Evolutionary conservation across 202 grass and related monocot species (phyloP).

Genomic region (Cymbopogon flexuosus): DNA sequence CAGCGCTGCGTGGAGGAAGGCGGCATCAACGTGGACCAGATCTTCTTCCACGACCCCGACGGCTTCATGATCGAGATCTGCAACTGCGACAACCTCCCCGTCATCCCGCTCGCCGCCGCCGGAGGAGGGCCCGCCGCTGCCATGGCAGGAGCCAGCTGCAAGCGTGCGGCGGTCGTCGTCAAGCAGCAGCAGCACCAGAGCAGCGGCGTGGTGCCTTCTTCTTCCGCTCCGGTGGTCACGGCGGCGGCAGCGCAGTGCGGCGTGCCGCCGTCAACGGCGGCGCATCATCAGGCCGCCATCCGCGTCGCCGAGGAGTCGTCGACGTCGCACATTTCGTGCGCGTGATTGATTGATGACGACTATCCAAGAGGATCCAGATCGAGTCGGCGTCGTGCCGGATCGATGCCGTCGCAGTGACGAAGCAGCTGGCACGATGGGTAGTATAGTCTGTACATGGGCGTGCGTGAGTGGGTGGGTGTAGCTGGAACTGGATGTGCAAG

Average conservation of each 20-base stretch:
- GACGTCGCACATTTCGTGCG: constrained; percentile 44
- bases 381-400: neutral
- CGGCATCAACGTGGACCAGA: constrained; percentile 75
- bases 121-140: neutral
- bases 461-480: neutral
- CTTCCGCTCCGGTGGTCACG: neutral
- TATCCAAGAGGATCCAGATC: neutral
- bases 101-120: constrained; percentile 52
- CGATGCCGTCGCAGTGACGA: neutral
- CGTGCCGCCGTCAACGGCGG: neutral
- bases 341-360: constrained; percentile 8
- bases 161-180: neutral
- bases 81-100: constrained; percentile 87
- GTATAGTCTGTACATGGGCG: neutral
- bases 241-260: neutral
- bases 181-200: constrained; percentile 29
- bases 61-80: constrained; percentile 97
- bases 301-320: constrained; percentile 39
- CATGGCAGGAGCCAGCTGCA: too few relatives aligned
- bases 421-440: too few relatives aligned
- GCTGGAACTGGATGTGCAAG: neutral
- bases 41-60: constrained; percentile 95
- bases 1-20: constrained; percentile 62
- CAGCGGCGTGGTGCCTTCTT: neutral
- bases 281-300: neutral